These are phyloP conservation scores for Favolaschia claudopus DNA, from an alignment of 768 basidiomycete species.

Conservation along the genomic window DNA sequence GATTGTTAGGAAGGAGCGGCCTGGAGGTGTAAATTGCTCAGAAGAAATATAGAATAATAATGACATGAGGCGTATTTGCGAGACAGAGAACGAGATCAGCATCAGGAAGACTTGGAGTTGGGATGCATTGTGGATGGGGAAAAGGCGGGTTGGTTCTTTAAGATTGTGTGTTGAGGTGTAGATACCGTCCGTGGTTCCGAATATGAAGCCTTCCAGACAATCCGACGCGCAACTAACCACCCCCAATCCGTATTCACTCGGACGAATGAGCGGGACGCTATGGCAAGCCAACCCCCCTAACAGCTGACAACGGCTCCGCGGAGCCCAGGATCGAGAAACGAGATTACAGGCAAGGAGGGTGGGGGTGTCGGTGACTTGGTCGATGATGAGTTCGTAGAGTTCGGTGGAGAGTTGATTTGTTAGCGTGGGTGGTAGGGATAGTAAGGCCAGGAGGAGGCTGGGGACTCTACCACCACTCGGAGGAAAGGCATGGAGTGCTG, in stretches of 20 bases:
- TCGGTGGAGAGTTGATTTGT: conserved; percentile 22
- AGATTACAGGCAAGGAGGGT: conserved; percentile 21
- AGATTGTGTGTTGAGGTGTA: conserved; percentile 12
- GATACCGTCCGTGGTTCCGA: conserved; percentile 17
- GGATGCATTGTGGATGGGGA: conserved; percentile 47
- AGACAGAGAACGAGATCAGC: conserved; percentile 78
- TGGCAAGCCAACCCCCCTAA: conserved; percentile 6
- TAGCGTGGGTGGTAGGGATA: neutral
- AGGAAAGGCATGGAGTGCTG: no score
- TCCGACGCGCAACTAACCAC: conserved; percentile 3
- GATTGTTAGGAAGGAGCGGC: no score
- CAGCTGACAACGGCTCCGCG: conserved; percentile 18
- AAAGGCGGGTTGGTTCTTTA: neutral
- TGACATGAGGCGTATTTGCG: no score
- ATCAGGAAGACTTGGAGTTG: conserved; percentile 80
- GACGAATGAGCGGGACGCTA: neutral
- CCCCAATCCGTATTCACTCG: conserved; percentile 2
- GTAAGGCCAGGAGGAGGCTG: neutral
- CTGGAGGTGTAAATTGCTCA: no score
- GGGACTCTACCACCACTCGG: no score
- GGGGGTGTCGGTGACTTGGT: conserved; percentile 1
- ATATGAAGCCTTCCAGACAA: conserved; percentile 5
- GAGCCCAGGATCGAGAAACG: conserved; percentile 23
- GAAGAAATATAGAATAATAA: conserved; percentile 12
- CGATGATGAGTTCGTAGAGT: conserved; percentile 24